Evolutionary conservation across 306 rosid genomes (phyloP).

Genomic region (Heteromeles arbutifolia): DNA sequence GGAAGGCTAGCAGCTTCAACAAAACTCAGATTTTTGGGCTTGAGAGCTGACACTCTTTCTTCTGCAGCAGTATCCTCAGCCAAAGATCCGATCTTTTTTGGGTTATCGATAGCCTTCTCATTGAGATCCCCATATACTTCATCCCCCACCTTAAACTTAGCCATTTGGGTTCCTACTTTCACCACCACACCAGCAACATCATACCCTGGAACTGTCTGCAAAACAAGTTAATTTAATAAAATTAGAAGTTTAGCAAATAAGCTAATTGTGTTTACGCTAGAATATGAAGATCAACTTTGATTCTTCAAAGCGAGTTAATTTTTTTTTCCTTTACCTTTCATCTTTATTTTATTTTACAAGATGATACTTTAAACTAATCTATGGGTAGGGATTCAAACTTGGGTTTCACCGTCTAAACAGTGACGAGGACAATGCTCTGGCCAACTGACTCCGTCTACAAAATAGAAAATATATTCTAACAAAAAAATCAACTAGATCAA

Average conservation of each 20-base stretch:
- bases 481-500: too few species aligned
- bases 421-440: too few species aligned
- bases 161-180: slow-evolving; percentile 54
- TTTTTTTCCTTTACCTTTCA: too few species aligned
- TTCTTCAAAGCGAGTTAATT: not conserved
- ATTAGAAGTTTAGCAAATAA: too few species aligned
- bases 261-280: too few species aligned
- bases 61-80: slow-evolving; percentile 47
- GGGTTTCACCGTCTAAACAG: too few species aligned
- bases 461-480: too few species aligned
- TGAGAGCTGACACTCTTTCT: slow-evolving; percentile 56
- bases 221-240: too few species aligned
- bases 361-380: too few species aligned
- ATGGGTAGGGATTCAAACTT: too few species aligned
- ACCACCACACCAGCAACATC: slow-evolving; percentile 73
- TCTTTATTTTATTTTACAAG: not conserved
- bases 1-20: too few species aligned
- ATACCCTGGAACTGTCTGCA: slow-evolving; percentile 32
- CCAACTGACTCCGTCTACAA: too few species aligned
- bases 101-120: slow-evolving; percentile 27
- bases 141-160: slow-evolving; percentile 58
- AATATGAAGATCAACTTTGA: not conserved
- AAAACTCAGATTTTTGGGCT: slow-evolving; percentile 60
- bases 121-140: slow-evolving; percentile 63
- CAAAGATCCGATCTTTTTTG: slow-evolving; percentile 44